phyloP scores from a whole-genome alignment of 495 filamentous ascomycete genomes.

The Monascus purpureus region DNA sequence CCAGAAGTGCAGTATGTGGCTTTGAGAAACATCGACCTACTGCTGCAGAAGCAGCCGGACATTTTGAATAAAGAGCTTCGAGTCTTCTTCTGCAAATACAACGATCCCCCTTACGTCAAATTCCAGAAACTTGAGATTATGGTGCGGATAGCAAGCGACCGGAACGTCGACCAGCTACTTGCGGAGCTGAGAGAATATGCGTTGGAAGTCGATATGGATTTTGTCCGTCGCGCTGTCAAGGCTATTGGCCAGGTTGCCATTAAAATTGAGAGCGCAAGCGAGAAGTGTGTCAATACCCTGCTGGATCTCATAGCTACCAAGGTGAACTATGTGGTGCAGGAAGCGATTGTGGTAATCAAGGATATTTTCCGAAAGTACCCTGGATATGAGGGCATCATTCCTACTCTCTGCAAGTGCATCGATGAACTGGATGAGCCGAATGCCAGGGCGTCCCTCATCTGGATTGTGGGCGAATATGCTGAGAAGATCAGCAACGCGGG shows the following conservation, averaged over 20 bases:
- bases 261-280: slow-evolving; percentile 87
- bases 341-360: slow-evolving; percentile 95
- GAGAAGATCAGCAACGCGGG: slow-evolving; percentile 98
- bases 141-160: slow-evolving; percentile 97
- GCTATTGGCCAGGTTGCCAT: slow-evolving; percentile 97
- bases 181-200: slow-evolving; percentile 95
- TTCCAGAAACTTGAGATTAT: slow-evolving; percentile 97
- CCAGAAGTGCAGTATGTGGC: slow-evolving; percentile 98
- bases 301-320: slow-evolving; percentile 92
- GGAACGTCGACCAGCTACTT: slow-evolving; percentile 88
- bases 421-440: slow-evolving; percentile 94
- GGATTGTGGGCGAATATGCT: slow-evolving; percentile 97
- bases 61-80: slow-evolving; percentile 94
- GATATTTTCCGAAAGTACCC: slow-evolving; percentile 97
- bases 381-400: slow-evolving; percentile 95
- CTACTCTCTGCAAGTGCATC: slow-evolving; percentile 89
- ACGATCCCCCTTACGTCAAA: slow-evolving; percentile 95
- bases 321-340: slow-evolving; percentile 98
- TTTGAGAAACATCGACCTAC: slow-evolving; percentile 84
- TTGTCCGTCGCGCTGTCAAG: slow-evolving; percentile 82
- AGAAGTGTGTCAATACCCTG: slow-evolving; percentile 88
- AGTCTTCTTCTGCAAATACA: slow-evolving; percentile 99
- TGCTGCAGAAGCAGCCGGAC: slow-evolving; percentile 89
- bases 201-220: slow-evolving; percentile 98
- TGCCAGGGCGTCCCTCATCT: slow-evolving; percentile 83